Evolutionary conservation across 1,284 basidiomycete genomes (phyloP).

Genomic region (Tetrapyrgos nigripes): DNA sequence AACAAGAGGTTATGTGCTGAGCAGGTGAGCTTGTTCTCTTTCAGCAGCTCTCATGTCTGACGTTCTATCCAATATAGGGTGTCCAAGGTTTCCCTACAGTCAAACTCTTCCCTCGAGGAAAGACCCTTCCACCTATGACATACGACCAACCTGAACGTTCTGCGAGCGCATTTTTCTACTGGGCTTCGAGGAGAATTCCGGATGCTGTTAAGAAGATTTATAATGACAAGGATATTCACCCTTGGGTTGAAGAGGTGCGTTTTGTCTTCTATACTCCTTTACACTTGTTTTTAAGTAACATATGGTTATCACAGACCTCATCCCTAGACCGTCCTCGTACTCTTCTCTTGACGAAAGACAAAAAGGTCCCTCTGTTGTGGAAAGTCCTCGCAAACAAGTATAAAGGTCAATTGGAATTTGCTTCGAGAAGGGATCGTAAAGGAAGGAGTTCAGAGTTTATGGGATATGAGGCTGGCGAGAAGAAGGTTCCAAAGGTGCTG

Average conservation of each 20-base stretch:
- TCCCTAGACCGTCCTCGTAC: slow-evolving; percentile 65
- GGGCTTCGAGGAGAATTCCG: slow-evolving; percentile 78
- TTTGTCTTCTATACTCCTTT: neutral
- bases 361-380: slow-evolving; percentile 86
- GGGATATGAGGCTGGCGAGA: slow-evolving; percentile 57
- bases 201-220: slow-evolving; percentile 70
- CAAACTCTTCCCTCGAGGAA: slow-evolving; percentile 85
- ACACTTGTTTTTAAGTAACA: neutral
- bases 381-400: slow-evolving; percentile 84
- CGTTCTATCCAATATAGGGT: slow-evolving; percentile 47
- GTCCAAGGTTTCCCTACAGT: slow-evolving; percentile 94
- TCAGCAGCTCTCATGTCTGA: slow-evolving; percentile 25
- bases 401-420: slow-evolving; percentile 69
- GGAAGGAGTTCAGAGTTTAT: slow-evolving; percentile 62
- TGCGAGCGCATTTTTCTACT: slow-evolving; percentile 78
- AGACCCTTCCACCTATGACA: slow-evolving; percentile 64
- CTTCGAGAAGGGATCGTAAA: slow-evolving; percentile 70
- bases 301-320: slow-evolving; percentile 33
- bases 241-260: slow-evolving; percentile 69
- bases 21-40: slow-evolving; percentile 51
- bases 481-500: slow-evolving; percentile 68
- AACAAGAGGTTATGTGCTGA: slow-evolving; percentile 87
- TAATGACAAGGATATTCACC: slow-evolving; percentile 59
- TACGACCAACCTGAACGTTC: slow-evolving; percentile 80
- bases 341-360: slow-evolving; percentile 78